Percentiles rank a stretch among this genome's conserved stretches.
Evolutionary conservation across 768 basidiomycete species (phyloP).

Genomic region (Tubosaeta sp.): DNA sequence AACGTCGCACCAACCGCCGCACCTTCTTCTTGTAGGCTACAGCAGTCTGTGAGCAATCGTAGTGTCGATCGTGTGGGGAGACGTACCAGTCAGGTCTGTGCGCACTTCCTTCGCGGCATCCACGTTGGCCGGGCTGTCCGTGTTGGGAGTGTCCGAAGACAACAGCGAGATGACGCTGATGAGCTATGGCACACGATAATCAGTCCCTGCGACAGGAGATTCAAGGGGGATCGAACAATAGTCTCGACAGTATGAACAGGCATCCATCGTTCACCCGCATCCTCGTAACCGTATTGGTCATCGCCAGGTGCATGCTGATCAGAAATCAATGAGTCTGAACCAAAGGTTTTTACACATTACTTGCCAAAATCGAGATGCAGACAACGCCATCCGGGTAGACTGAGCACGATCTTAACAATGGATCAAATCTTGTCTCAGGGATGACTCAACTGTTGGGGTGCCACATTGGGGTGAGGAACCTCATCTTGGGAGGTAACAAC

Average conservation of each 20-base stretch:
- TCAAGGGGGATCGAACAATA: conserved; percentile 54
- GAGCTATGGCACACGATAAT: conserved; percentile 50
- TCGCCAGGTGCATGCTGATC: conserved; percentile 88
- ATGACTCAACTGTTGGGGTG: conserved; percentile 87
- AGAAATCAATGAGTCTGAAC: conserved; percentile 2
- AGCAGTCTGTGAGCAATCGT: conserved; percentile 15
- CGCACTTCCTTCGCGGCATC: conserved; percentile 91
- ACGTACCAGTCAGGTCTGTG: conserved; percentile 55
- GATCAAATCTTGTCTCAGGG: not conserved
- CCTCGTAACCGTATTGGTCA: conserved; percentile 96
- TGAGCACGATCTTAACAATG: conserved; percentile 28
- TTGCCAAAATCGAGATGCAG: conserved; percentile 91
- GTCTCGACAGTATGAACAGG: conserved; percentile 97
- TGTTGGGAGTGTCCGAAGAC: conserved; percentile 86
- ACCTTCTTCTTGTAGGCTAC: conserved; percentile 95
- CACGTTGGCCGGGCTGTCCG: conserved; percentile 93
- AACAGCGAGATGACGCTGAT: conserved; percentile 94
- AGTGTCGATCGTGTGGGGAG: not conserved
- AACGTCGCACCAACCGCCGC: conserved; percentile 76
- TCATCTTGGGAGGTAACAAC: conserved; percentile 90
- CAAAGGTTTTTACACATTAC: conserved; percentile 16
- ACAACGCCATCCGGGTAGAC: conserved; percentile 92
- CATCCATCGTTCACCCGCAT: conserved; percentile 95
- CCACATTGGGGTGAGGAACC: conserved; percentile 92
- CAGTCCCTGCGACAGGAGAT: not conserved